Conservation (phyloP, 2,329 filamentous ascomycete species). For the Xylaria sp. region DNA sequence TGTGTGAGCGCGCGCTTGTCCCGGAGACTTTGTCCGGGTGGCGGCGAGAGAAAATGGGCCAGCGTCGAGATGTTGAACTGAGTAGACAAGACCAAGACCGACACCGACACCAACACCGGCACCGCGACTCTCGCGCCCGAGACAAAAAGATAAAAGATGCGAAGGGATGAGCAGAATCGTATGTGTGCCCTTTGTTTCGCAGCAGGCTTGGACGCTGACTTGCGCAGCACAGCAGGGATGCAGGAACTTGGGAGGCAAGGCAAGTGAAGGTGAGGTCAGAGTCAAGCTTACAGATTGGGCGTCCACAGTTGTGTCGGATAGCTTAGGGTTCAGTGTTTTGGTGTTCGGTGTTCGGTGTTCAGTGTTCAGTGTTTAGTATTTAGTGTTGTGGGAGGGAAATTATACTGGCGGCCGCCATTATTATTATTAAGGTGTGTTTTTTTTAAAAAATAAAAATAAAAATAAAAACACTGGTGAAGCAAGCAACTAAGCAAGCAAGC, state of each 20-base stretch:
- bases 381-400: conserved; percentile 18
- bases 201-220: neutral
- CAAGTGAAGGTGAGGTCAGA: neutral
- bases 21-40: too few species aligned
- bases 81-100: too few species aligned
- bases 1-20: conserved; percentile 28
- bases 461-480: too few species aligned
- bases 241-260: too few species aligned
- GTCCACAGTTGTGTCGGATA: conserved; percentile 15
- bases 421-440: too few species aligned
- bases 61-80: neutral
- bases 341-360: neutral
- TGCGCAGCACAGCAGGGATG: neutral
- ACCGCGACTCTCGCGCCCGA: conserved; percentile 10
- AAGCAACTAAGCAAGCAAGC: too few species aligned
- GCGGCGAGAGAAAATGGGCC: neutral
- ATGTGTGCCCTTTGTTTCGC: neutral
- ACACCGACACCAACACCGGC: too few species aligned
- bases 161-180: neutral
- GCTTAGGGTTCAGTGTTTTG: neutral
- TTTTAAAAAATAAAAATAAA: too few species aligned
- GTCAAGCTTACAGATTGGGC: neutral
- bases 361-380: neutral
- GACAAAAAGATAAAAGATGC: conserved; percentile 1
- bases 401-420: too few species aligned